Base-by-base conservation (phyloP, 345 rosid species). In the Euphorbia pulcherrima region DNA sequence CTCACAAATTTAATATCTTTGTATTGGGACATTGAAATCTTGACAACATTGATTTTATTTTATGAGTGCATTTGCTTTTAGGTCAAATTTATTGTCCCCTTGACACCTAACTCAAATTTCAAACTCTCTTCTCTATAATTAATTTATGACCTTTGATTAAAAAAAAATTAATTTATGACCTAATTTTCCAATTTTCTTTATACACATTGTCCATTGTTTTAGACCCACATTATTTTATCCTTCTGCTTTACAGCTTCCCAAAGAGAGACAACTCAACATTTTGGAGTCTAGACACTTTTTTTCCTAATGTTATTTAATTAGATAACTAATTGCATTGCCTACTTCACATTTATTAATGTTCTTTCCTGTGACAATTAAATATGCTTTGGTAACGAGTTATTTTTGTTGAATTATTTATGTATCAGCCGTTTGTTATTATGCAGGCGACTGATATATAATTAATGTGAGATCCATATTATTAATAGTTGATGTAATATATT, bases 241-340 rank as follows among this genome's bases (percentile, higher is more conserved):
- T 2, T 20, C 63, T 59, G 17, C 24, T 59, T 24, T 33, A n/a
- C 40, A 51, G 60, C 60, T 62, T 51, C 46, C 24, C 27, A 44
- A 1, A 40, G 46, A 53, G 56, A 62, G 55, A 64, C 74, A 64
- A 41, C 64, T 64, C 74, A 62, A 20, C 11, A 29, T 39, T 20
- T n/a, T 62, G 13, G 11, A 53, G 8, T 20, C 40, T 69, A 26
- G 41, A 40, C 16, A 12, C 7, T 17, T 47, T 7, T 39, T 67
- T 37, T 41, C 16, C 28, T 18, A 4, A 44, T 4, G 2, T 2
- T 4, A 50, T 50, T n/a, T 10, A 21, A 21, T 53, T 53, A 5
- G 16, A 8, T 8, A 47, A 44, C 30, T 16, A 50, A 37, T 21
- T 33, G 27, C 46, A 28, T 30, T 44, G 17, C 35, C 20, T 13